These are phyloP conservation scores for Eimeria falciformis DNA, from an alignment of 169 alveolate genomes.

Conservation along the genomic window DNA sequence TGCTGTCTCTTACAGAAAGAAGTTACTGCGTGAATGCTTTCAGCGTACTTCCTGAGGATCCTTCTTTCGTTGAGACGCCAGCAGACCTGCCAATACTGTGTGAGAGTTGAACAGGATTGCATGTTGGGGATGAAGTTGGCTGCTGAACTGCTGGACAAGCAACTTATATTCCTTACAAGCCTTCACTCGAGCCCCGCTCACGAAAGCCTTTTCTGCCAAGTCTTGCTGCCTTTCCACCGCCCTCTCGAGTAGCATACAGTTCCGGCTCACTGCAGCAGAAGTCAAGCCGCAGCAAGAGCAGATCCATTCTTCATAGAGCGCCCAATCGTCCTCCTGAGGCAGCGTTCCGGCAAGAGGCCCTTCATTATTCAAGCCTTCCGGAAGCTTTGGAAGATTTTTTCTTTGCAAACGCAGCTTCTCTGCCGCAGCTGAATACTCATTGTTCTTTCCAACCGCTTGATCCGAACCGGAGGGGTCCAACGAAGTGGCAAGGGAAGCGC, in stretches of 20 bases:
- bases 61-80: constrained; percentile 84
- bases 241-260: constrained; percentile 80
- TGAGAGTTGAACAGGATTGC: constrained; percentile 87
- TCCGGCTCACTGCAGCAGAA: constrained; percentile 70
- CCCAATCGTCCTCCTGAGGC: neutral
- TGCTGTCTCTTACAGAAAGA: too few relatives aligned
- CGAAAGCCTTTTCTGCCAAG: constrained; percentile 83
- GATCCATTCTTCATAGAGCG: constrained; percentile 82
- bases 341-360: too few relatives aligned
- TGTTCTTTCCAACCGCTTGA: too few relatives aligned
- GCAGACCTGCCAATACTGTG: constrained; percentile 89
- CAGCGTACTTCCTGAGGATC: constrained; percentile 25
- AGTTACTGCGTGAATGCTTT: too few relatives aligned
- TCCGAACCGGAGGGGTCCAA: too few relatives aligned
- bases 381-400: too few relatives aligned
- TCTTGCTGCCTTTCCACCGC: constrained; percentile 79
- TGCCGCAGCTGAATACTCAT: too few relatives aligned
- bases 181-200: constrained; percentile 82
- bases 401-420: too few relatives aligned
- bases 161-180: constrained; percentile 84
- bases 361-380: too few relatives aligned
- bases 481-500: too few relatives aligned
- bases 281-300: constrained; percentile 86
- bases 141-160: constrained; percentile 84
- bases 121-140: constrained; percentile 90